phyloP scores from a whole-genome alignment of 1,139 yeast species.

The Blastobotrys ciferrii region DNA sequence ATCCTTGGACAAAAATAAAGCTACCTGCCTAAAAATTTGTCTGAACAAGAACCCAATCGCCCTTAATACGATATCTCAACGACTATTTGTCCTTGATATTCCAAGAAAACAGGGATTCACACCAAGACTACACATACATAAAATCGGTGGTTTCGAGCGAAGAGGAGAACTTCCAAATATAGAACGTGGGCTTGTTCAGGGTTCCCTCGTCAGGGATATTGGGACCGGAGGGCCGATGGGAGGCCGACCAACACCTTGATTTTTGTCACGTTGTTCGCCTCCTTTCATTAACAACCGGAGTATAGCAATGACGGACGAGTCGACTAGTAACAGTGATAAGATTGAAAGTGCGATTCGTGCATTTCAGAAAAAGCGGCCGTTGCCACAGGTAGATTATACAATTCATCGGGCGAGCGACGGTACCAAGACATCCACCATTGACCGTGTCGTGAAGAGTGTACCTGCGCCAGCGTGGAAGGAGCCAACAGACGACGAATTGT shows the following conservation, averaged over 20 bases:
- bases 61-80: too few species aligned
- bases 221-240: background rate
- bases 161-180: too few species aligned
- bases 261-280: background rate
- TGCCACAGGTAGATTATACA: constrained; percentile 47
- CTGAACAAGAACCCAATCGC: too few species aligned
- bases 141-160: too few species aligned
- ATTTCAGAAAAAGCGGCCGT: constrained; percentile 51
- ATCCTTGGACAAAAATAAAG: too few species aligned
- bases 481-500: constrained; percentile 71
- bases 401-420: constrained; percentile 72
- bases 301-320: background rate
- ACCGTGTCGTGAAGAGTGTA: constrained; percentile 63
- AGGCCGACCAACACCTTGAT: background rate
- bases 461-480: constrained; percentile 64
- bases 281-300: background rate
- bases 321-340: constrained; percentile 19
- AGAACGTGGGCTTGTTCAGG: too few species aligned
- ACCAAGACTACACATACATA: too few species aligned
- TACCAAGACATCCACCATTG: constrained; percentile 57
- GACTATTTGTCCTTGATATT: too few species aligned
- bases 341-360: constrained; percentile 73
- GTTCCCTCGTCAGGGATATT: too few species aligned
- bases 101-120: too few species aligned
- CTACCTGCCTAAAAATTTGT: too few species aligned